A percentile compares a stretch with the other conserved stretches of the same genome.
Conservation (phyloP, 2,329 filamentous ascomycete genomes). For the Hypoxylon rubiginosum region DNA sequence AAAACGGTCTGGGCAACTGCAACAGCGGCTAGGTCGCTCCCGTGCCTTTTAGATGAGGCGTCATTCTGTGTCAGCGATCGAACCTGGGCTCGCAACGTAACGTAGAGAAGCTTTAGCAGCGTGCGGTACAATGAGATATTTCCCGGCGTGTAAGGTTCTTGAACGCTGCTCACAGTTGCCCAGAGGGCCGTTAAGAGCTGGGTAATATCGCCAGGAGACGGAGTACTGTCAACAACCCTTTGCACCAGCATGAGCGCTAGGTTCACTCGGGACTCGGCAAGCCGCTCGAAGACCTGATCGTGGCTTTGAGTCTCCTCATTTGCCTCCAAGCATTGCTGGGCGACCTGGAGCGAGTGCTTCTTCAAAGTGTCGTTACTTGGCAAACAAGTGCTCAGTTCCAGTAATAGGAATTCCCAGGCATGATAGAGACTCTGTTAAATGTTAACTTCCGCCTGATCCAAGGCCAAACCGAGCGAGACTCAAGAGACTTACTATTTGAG, state of each 20-base stretch:
- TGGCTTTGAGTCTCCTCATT: conserved; percentile 81
- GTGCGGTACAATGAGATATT: conserved; percentile 82
- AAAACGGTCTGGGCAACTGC: conserved; percentile 73
- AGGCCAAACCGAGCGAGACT: background rate
- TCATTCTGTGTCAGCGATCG: conserved; percentile 46
- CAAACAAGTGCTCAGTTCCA: conserved; percentile 82
- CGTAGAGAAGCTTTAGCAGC: conserved; percentile 86
- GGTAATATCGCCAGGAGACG: conserved; percentile 65
- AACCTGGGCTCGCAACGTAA: conserved; percentile 79
- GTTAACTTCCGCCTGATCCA: conserved; percentile 44
- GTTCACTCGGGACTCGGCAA: conserved; percentile 82
- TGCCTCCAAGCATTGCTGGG: conserved; percentile 81
- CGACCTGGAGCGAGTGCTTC: conserved; percentile 79
- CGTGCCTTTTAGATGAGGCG: conserved; percentile 46
- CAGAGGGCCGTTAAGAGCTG: conserved; percentile 66
- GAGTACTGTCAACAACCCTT: conserved; percentile 74
- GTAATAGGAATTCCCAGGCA: conserved; percentile 88
- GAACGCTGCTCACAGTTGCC: conserved; percentile 66
- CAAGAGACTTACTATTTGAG: conserved; percentile 76
- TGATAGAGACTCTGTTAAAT: conserved; percentile 77
- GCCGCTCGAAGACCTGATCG: conserved; percentile 83
- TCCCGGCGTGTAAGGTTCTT: conserved; percentile 65
- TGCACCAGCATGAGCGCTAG: conserved; percentile 87
- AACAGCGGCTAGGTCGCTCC: conserved; percentile 56
- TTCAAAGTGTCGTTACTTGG: conserved; percentile 68